phyloP scores from a whole-genome alignment of 2,329 filamentous ascomycete genomes.

The Neocucurbitaria cava region DNA sequence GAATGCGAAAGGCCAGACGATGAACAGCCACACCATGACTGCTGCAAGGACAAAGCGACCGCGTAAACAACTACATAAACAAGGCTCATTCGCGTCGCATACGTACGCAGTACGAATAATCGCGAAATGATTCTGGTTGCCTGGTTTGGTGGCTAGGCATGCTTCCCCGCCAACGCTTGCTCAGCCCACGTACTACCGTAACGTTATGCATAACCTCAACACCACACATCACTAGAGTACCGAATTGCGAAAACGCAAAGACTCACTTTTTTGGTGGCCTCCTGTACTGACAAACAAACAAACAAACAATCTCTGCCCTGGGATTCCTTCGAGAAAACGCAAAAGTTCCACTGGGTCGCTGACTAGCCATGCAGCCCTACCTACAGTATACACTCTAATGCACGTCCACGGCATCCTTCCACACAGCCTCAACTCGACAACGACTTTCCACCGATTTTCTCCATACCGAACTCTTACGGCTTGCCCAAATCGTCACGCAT shows the following conservation, averaged over 20 bases:
- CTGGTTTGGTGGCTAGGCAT: neutral
- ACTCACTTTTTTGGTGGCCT: neutral
- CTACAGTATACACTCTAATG: neutral
- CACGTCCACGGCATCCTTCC: neutral
- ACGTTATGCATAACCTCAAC: conserved; percentile 2
- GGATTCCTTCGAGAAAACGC: conserved; percentile 22
- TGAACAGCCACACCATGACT: conserved; percentile 1
- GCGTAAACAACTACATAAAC: conserved; percentile 3
- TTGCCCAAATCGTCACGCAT: conserved; percentile 6
- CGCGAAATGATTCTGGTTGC: neutral
- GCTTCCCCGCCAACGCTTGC: neutral
- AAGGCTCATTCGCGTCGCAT: neutral
- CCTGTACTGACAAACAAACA: neutral
- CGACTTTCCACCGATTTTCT: conserved; percentile 5
- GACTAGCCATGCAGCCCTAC: conserved; percentile 19
- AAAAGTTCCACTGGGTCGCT: conserved; percentile 10
- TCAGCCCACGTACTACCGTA: conserved; percentile 6
- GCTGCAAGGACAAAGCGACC: conserved; percentile 3
- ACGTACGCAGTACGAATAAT: conserved; percentile 4
- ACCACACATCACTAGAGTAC: neutral
- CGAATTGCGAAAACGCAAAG: neutral
- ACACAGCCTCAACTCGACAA: neutral
- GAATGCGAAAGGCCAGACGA: neutral
- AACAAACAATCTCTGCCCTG: conserved; percentile 10
- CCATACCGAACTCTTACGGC: conserved; percentile 1